Percentiles rank a stretch among this genome's conserved stretches.
These are phyloP conservation scores for Ascochyta koolunga DNA, from an alignment of 2,329 filamentous ascomycete genomes.

Conservation along the genomic window DNA sequence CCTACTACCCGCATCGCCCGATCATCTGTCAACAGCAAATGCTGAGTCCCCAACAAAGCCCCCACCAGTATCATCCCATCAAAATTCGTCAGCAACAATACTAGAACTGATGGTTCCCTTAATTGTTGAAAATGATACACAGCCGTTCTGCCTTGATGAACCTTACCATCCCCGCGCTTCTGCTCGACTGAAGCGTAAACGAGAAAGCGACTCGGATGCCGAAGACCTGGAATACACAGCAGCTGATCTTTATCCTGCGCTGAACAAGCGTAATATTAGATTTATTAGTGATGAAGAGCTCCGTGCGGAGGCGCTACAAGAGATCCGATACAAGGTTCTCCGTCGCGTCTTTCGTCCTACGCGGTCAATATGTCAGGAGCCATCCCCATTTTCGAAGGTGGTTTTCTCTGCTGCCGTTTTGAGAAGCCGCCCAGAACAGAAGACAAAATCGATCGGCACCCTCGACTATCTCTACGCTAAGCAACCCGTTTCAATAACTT, in stretches of 20 bases:
- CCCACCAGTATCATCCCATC: background rate
- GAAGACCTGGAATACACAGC: background rate
- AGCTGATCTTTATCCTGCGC: background rate
- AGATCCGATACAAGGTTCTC: background rate
- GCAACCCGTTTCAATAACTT: accelerated
- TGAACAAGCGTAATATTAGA: background rate
- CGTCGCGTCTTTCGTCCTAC: background rate
- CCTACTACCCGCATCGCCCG: background rate
- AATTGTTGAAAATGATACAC: background rate
- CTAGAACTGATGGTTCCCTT: too few relatives aligned
- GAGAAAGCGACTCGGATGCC: background rate
- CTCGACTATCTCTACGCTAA: background rate
- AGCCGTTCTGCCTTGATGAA: background rate
- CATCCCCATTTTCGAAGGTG: background rate
- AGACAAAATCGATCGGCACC: background rate
- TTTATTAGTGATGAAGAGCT: background rate
- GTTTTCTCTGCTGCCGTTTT: background rate
- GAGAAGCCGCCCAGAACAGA: background rate
- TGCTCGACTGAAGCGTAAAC: slow-evolving; percentile 3
- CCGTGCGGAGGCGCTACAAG: background rate
- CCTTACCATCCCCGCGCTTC: background rate
- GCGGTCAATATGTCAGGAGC: background rate
- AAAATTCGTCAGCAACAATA: background rate
- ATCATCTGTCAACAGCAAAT: too few relatives aligned
- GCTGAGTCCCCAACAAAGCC: too few relatives aligned